A percentile compares a stretch with the other conserved stretches of the same genome.
Evolutionary conservation across 306 rosid genomes (phyloP).

Genomic region (Casuarina equisetifolia): DNA sequence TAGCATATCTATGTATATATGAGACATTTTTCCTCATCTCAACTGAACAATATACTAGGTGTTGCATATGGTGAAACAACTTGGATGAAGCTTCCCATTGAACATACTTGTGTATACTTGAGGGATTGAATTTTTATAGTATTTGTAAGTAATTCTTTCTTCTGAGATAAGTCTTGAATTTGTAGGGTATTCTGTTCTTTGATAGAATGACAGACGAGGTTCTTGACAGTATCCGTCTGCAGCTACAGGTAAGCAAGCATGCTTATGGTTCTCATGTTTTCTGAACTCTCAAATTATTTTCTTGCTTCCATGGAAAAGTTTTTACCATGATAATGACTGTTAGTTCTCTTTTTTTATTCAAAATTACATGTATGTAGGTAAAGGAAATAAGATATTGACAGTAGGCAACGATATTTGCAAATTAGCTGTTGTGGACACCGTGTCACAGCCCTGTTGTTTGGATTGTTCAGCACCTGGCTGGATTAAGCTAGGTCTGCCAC

Average conservation of each 20-base stretch:
- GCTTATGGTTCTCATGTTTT: constrained; percentile 17
- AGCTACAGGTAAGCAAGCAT: constrained; percentile 59
- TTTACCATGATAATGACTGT: background rate
- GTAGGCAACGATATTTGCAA: background rate
- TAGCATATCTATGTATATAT: background rate
- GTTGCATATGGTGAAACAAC: background rate
- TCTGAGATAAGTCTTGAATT: constrained; percentile 19
- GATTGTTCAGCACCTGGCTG: too few relatives aligned
- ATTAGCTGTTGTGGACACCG: background rate
- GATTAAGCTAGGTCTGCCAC: too few relatives aligned
- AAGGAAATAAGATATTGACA: background rate
- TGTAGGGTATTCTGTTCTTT: constrained; percentile 85
- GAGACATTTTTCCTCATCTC: background rate
- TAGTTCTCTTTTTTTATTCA: background rate
- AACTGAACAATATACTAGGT: background rate
- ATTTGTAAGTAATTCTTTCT: background rate
- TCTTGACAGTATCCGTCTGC: constrained; percentile 53
- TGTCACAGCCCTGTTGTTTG: too few relatives aligned
- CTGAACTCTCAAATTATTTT: background rate
- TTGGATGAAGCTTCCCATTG: background rate
- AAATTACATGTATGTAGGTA: constrained; percentile 2
- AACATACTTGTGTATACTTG: background rate
- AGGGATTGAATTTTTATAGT: background rate
- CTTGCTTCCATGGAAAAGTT: constrained; percentile 14
- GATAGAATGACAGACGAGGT: constrained; percentile 90